Percentiles rank a stretch among this genome's conserved stretches.
phyloP scores from a whole-genome alignment of 768 basidiomycete genomes.

The Phylloporus arenicola region DNA sequence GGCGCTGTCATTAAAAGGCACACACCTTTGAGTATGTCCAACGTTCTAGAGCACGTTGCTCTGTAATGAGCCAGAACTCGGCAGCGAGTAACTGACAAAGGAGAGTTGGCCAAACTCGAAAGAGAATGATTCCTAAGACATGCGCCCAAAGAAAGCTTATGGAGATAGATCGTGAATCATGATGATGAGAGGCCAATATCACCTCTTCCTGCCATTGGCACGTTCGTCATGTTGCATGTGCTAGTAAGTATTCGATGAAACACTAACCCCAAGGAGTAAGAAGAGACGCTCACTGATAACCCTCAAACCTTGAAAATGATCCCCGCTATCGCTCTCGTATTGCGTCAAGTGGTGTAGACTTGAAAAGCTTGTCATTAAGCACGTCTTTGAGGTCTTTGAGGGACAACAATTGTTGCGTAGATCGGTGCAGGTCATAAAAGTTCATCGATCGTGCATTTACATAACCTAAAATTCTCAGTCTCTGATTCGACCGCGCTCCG shows the following conservation, averaged over 20 bases:
- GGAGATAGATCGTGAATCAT: too few species aligned
- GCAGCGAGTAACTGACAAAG: background rate
- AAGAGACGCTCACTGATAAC: background rate
- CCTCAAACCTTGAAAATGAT: background rate
- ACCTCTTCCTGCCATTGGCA: background rate
- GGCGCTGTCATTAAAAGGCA: slow-evolving; percentile 5
- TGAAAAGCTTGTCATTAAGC: too few species aligned
- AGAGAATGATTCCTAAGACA: background rate
- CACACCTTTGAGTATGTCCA: slow-evolving; percentile 1
- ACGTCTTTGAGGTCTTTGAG: background rate
- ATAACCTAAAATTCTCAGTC: background rate
- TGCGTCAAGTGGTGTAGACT: too few species aligned
- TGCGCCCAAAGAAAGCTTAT: background rate
- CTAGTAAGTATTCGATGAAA: background rate
- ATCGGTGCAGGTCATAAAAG: background rate
- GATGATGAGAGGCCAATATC: background rate
- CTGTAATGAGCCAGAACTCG: background rate
- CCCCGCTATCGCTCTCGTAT: too few species aligned
- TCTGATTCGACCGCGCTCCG: background rate
- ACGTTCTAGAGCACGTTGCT: background rate
- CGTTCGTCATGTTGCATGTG: slow-evolving; percentile 8
- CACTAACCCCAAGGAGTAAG: background rate
- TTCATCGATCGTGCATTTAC: background rate
- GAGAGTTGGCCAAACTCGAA: slow-evolving; percentile 8
- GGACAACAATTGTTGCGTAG: background rate